Evolutionary conservation across 768 basidiomycete genomes (phyloP), one percentile per base, ranked within the genome.

Genomic region (Lactarius hengduanensis): DNA sequence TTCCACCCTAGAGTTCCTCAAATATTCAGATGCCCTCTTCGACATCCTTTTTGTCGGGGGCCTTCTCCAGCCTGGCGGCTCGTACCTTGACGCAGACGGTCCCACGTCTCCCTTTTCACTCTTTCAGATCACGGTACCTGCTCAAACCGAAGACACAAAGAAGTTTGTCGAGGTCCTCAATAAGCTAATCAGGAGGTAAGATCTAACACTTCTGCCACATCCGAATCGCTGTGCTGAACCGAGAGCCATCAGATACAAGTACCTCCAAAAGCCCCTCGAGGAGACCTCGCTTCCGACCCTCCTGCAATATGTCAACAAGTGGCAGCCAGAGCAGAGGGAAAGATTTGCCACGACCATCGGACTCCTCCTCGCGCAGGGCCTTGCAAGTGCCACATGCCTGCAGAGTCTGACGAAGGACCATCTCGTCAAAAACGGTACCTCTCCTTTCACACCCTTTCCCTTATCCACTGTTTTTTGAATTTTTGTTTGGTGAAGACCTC

Each of bases 251-350:
- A 96, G 95, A 80, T 98, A 98, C 84, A 98, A 98, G 79, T 99
- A 98, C 83, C 92, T 99, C 72, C 96, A 98, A 78, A 94, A 90
- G 78, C 94, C 96, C 54, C 87, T 99, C 57, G 96, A 98, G 77
- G 90, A 88, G 76, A 84, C 82, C 41, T 84, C 92, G 62, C 83
- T 98, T 16, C 92, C 93, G 3, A 83, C 83, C 55, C 82, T 98
- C 58, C 79, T 99, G 66, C 95, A 98, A 78, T 94, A 94, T 74
- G 86, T 89, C 75, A 86, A 92, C 74, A 90, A 90, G 73, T 98
- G 94, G 94, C 77, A 87, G 3, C 75, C 83, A 5, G 81, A 79
- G 18, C 87, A 92, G 79, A 86, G 88, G 68, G 89, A 94, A 74
- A 96, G 95, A 79, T 81, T 98, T 61, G 85, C 91, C 50, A 81